Base-by-base conservation (phyloP, 495 filamentous ascomycete species). In the Cudoniella acicularis region DNA sequence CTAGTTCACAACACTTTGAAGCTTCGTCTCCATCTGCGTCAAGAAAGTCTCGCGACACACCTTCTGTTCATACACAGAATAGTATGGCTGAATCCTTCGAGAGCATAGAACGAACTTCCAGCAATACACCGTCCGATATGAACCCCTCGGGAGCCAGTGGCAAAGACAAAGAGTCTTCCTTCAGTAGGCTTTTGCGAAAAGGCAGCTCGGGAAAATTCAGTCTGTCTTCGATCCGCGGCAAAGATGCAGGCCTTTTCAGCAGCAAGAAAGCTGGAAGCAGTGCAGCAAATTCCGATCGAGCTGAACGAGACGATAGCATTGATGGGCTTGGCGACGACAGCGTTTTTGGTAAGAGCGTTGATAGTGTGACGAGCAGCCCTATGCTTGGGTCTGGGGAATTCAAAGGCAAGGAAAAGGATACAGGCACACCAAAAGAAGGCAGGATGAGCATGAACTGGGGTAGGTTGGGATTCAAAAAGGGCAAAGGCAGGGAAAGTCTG, bases 151-250 rank as follows among this genome's bases (percentile, higher is more conserved):
- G 65, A 8, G 48, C 64, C 51, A 72, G 70, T 43, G 65, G 55
- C 52, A 76, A 81, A 54, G 78, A 82, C 54, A 84, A 83, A 62
- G 83, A 85, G 25, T 81, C 62, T n/a, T 60, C 66, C 9, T 82
- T 86, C 61, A 80, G 85, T 59, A 88, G 90, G 67, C 82, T 92
- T 59, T 86, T 88, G 21, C 85, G 89, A 49, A 92, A 92, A 67
- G 82, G 88, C 55, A 89, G 86, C 71, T 88, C 87, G 18, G 83
- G 86, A 69, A 92, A 91, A 70, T 91, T 91, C 72, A 87, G 84
- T 65, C 72, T 85, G 21, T 81, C 87, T 4, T 88, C 86, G 62
- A 74, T 79, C 13, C 86, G 89, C 62, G 81, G 83, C 50, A 84
- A 87, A 55, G 82, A 80, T 21, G 76, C 80, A 17, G 43, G 45